A percentile compares a stretch with the other conserved stretches of the same genome.
Evolutionary conservation across 371 early-diverging fungal genomes (phyloP).

Genomic region (Mortierella sp.): DNA sequence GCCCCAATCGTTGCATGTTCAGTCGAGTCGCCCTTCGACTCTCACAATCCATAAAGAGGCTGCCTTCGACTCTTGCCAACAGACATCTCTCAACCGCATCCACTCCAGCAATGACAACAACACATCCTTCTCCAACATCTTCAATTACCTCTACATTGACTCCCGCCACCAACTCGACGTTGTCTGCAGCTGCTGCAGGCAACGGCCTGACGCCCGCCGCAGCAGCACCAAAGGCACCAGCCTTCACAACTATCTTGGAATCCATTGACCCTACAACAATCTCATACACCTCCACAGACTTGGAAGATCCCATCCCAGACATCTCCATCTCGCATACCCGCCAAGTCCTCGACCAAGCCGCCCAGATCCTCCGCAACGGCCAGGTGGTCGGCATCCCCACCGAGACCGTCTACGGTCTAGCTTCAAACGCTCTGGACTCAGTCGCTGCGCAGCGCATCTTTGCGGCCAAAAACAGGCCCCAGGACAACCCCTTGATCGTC

Average conservation of each 20-base stretch:
- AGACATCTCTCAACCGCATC: background rate
- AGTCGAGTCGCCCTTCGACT: conserved; percentile 12
- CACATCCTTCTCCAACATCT: background rate
- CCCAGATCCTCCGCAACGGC: conserved; percentile 59
- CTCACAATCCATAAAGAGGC: background rate
- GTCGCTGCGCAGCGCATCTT: conserved; percentile 89
- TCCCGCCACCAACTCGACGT: conserved; percentile 4
- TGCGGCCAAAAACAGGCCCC: conserved; percentile 94
- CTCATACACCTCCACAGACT: conserved; percentile 36
- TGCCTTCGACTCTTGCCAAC: background rate
- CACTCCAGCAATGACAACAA: background rate
- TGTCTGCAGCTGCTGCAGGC: background rate
- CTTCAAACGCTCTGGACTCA: conserved; percentile 88
- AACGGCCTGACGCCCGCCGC: background rate
- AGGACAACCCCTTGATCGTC: conserved; percentile 99
- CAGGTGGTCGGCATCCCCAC: conserved; percentile 97
- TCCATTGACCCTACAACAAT: conserved; percentile 48
- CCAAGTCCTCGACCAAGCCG: conserved; percentile 62
- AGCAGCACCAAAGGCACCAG: background rate
- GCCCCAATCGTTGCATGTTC: conserved; percentile 7
- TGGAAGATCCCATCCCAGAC: conserved; percentile 42
- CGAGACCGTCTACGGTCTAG: conserved; percentile 99
- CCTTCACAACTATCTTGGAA: conserved; percentile 48
- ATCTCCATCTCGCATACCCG: conserved; percentile 46
- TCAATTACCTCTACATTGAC: conserved; percentile 14